These are phyloP conservation scores for Cercospora sojina DNA, from an alignment of 2,329 filamentous ascomycete genomes.

Conservation along the genomic window DNA sequence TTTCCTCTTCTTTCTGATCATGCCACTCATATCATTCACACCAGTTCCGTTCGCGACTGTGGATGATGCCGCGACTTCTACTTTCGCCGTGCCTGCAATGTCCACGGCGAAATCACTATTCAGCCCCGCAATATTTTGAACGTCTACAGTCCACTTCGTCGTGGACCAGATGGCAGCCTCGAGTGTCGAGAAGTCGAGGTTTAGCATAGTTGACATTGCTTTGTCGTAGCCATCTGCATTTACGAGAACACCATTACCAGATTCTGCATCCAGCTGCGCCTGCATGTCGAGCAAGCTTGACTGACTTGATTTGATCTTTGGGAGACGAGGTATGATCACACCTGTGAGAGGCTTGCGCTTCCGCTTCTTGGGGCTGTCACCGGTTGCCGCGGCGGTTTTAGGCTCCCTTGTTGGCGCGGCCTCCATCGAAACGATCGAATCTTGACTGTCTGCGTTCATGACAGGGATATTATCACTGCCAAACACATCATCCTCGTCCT, in stretches of 20 bases:
- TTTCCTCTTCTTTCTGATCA: slow-evolving; percentile 55
- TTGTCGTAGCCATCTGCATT: slow-evolving; percentile 45
- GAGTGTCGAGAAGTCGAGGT: slow-evolving; percentile 69
- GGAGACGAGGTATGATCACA: slow-evolving; percentile 62
- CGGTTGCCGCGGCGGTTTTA: not conserved
- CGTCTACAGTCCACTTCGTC: slow-evolving; percentile 67
- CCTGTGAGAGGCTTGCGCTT: slow-evolving; percentile 55
- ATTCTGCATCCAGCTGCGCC: slow-evolving; percentile 13
- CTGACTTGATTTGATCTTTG: slow-evolving; percentile 42
- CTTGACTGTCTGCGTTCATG: slow-evolving; percentile 23
- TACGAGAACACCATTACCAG: slow-evolving; percentile 27
- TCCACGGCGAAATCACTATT: slow-evolving; percentile 26
- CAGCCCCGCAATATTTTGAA: slow-evolving; percentile 40
- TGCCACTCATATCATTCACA: slow-evolving; percentile 37
- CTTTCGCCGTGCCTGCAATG: slow-evolving; percentile 23
- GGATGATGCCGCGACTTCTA: slow-evolving; percentile 3
- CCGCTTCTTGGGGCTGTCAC: slow-evolving; percentile 33
- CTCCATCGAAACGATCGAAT: slow-evolving; percentile 14
- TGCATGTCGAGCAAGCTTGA: slow-evolving; percentile 27
- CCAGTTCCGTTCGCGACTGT: slow-evolving; percentile 6
- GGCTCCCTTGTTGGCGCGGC: slow-evolving; percentile 11
- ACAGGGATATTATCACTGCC: not conserved
- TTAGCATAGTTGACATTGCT: slow-evolving; percentile 60
- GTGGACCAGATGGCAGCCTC: slow-evolving; percentile 65
- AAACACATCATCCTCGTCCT: slow-evolving; percentile 5